A percentile compares a stretch with the other conserved stretches of the same genome.
Evolutionary conservation across 768 basidiomycete species (phyloP).

Genomic region (Amanita thiersii): DNA sequence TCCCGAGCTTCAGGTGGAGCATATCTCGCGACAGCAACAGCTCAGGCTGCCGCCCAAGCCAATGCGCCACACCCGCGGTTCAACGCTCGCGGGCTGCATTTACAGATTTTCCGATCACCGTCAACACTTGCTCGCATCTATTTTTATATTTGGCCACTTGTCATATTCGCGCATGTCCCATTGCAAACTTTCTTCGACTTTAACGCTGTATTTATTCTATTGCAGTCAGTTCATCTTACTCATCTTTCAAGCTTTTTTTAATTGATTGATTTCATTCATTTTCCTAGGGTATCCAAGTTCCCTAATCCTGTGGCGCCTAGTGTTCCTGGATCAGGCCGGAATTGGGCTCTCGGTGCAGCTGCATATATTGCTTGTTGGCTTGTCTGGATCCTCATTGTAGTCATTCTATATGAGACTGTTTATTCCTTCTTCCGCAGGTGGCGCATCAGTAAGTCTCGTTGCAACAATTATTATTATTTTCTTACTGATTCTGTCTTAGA

Average conservation of each 20-base stretch:
- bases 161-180: slow-evolving; percentile 65
- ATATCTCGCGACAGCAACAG: slow-evolving; percentile 17
- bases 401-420: slow-evolving; percentile 68
- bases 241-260: slow-evolving; percentile 4
- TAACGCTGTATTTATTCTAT: slow-evolving; percentile 74
- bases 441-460: slow-evolving; percentile 61
- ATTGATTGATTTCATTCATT: slow-evolving; percentile 1
- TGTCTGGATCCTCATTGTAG: slow-evolving; percentile 64
- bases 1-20: slow-evolving; percentile 24
- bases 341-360: slow-evolving; percentile 77
- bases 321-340: slow-evolving; percentile 62
- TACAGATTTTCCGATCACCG: slow-evolving; percentile 60
- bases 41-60: slow-evolving; percentile 6
- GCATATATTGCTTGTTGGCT: slow-evolving; percentile 82
- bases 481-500: slow-evolving; percentile 32
- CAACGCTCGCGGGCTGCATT: slow-evolving; percentile 55
- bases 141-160: slow-evolving; percentile 62
- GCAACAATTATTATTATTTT: slow-evolving; percentile 8
- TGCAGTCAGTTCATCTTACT: slow-evolving; percentile 60
- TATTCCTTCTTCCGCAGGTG: slow-evolving; percentile 71
- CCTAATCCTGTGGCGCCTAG: slow-evolving; percentile 64
- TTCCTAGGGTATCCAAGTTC: slow-evolving; percentile 58
- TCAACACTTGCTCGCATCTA: slow-evolving; percentile 45
- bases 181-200: slow-evolving; percentile 86
- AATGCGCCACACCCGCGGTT: slow-evolving; percentile 49